A percentile compares a stretch with the other conserved stretches of the same genome.
phyloP scores from a whole-genome alignment of 768 basidiomycete genomes.

The Pilatotrama ljubarskyi region DNA sequence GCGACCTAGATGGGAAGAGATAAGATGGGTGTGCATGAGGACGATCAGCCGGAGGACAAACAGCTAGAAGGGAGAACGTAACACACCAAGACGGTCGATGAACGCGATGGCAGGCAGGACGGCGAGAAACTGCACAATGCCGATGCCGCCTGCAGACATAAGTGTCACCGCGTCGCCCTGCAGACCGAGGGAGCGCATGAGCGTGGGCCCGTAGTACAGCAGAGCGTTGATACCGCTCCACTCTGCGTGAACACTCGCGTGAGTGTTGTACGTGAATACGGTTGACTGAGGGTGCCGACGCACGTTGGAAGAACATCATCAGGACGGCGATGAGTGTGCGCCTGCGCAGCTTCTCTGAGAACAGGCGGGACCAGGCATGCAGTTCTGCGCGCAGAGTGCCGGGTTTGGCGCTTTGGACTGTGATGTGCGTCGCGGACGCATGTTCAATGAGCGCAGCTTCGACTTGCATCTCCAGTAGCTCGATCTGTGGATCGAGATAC shows the following conservation, averaged over 20 bases:
- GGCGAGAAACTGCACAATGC: constrained; percentile 74
- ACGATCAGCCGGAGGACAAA: background rate
- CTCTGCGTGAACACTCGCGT: constrained; percentile 43
- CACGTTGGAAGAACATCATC: constrained; percentile 86
- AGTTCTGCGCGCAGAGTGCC: constrained; percentile 33
- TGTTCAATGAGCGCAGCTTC: constrained; percentile 56
- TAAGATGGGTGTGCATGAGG: too few species aligned
- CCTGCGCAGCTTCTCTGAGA: constrained; percentile 50
- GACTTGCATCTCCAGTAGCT: constrained; percentile 75
- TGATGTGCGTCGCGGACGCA: constrained; percentile 18
- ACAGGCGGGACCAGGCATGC: constrained; percentile 57
- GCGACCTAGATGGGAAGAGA: too few species aligned
- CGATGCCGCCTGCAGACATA: constrained; percentile 76
- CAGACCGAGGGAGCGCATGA: constrained; percentile 65
- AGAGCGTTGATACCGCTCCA: constrained; percentile 89
- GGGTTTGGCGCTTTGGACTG: constrained; percentile 3
- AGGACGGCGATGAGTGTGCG: constrained; percentile 70
- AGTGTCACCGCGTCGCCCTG: constrained; percentile 59
- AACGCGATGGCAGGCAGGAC: constrained; percentile 72
- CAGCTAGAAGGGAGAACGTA: background rate
- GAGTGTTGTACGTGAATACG: background rate
- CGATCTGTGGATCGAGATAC: constrained; percentile 48
- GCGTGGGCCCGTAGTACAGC: constrained; percentile 77
- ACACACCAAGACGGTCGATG: constrained; percentile 61
- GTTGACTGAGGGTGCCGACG: constrained; percentile 26